Evolutionary conservation across 2,329 filamentous ascomycete genomes (phyloP).

Genomic region (Pseudocercospora cruenta): DNA sequence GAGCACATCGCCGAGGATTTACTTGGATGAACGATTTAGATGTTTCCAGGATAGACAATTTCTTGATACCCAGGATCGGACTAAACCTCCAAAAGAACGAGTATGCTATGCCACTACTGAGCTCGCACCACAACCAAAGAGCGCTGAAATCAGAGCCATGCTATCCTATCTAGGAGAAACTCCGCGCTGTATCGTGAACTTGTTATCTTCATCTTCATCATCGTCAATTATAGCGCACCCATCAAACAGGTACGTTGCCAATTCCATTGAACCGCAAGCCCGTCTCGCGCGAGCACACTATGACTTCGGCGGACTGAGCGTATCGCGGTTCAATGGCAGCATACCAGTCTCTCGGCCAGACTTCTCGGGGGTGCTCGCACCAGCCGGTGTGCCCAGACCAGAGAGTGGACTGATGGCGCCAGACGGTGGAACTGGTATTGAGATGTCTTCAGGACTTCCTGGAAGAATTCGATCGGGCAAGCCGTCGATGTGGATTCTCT

Average conservation of each 20-base stretch:
- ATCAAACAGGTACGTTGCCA: neutral
- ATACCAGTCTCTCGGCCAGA: constrained; percentile 14
- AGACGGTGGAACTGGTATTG: constrained; percentile 69
- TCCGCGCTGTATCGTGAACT: neutral
- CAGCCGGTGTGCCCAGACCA: constrained; percentile 31
- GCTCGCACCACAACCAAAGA: neutral
- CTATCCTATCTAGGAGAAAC: neutral
- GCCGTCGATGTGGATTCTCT: constrained; percentile 80
- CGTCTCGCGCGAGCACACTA: constrained; percentile 1
- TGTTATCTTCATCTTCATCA: neutral
- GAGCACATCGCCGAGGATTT: neutral
- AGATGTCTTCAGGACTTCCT: constrained; percentile 77
- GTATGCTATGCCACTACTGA: neutral
- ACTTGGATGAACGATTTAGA: neutral
- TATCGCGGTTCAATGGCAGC: constrained; percentile 10
- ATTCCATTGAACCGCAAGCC: neutral
- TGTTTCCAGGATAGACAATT: neutral
- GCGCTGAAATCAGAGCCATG: neutral
- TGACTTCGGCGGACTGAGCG: constrained; percentile 4
- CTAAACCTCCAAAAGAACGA: neutral
- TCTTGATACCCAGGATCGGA: neutral
- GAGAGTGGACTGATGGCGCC: constrained; percentile 45
- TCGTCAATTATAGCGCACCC: neutral
- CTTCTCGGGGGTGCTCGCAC: constrained; percentile 19
- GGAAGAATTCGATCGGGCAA: constrained; percentile 70